Evolutionary conservation across 805 yeast genomes (phyloP).

Genomic region (Nematodospora valgi): DNA sequence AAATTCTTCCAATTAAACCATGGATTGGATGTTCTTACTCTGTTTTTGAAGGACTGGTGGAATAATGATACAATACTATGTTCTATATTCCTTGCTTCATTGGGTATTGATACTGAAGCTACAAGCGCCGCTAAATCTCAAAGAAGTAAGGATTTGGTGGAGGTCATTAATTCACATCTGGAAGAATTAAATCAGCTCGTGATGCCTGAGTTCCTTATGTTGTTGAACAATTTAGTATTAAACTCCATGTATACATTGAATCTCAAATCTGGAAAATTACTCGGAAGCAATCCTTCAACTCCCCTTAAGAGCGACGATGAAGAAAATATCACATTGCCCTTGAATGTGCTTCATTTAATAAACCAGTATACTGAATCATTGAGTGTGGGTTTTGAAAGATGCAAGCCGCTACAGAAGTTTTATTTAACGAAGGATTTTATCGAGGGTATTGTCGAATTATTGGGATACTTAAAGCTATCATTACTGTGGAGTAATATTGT

Average conservation of each 20-base stretch:
- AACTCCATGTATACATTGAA: conserved; percentile 30
- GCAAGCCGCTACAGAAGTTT: conserved; percentile 18
- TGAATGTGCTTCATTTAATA: conserved; percentile 35
- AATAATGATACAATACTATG: conserved; percentile 41
- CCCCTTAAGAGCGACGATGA: conserved; percentile 16
- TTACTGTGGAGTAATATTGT: conserved; percentile 22
- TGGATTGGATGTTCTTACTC: conserved; percentile 50
- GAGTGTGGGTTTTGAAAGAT: conserved; percentile 24
- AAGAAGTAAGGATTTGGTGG: conserved; percentile 9
- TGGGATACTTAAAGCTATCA: conserved; percentile 30
- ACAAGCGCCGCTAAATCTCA: neutral
- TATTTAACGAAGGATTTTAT: conserved; percentile 31
- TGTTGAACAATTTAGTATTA: conserved; percentile 29
- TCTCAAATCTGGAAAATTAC: conserved; percentile 26
- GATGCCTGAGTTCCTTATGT: conserved; percentile 46
- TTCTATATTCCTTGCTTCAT: conserved; percentile 41
- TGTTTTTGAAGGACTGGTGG: conserved; percentile 47
- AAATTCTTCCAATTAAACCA: conserved; percentile 46
- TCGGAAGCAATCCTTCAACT: conserved; percentile 33
- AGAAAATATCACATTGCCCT: conserved; percentile 19
- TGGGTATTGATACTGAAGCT: conserved; percentile 34
- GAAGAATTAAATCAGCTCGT: conserved; percentile 17
- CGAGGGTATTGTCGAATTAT: conserved; percentile 36
- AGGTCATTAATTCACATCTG: conserved; percentile 6
- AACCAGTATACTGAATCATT: conserved; percentile 30